phyloP scores from a whole-genome alignment of 2,329 filamentous ascomycete genomes.

The Cercospora sp. region DNA sequence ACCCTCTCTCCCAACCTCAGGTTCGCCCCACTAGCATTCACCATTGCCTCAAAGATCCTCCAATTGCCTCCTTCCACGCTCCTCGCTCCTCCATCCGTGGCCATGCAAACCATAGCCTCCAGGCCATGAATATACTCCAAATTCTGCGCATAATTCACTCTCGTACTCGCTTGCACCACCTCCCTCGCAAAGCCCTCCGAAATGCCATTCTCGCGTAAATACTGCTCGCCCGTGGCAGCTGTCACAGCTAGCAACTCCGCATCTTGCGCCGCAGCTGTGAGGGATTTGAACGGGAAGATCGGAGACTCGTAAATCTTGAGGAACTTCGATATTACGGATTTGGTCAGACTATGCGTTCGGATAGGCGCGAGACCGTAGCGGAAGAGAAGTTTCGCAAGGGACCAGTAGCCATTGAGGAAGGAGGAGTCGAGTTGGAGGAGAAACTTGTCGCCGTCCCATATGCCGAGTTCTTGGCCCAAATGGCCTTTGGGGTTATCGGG shows the following conservation, averaged over 20 bases:
- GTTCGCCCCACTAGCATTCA: slow-evolving; percentile 62
- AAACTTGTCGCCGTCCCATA: slow-evolving; percentile 81
- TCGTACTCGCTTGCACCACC: slow-evolving; percentile 83
- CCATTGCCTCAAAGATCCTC: slow-evolving; percentile 86
- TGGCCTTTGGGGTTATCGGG: slow-evolving; percentile 48
- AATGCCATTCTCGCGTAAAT: slow-evolving; percentile 68
- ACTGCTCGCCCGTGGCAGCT: slow-evolving; percentile 70
- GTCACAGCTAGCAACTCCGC: slow-evolving; percentile 68
- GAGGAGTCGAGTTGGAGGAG: slow-evolving; percentile 61
- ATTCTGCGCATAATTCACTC: slow-evolving; percentile 94
- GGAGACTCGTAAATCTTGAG: slow-evolving; percentile 77
- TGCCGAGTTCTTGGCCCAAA: slow-evolving; percentile 61
- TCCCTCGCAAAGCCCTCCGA: slow-evolving; percentile 69
- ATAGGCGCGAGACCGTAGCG: slow-evolving; percentile 80
- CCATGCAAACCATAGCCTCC: slow-evolving; percentile 89
- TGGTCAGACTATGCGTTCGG: slow-evolving; percentile 70
- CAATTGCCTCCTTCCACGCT: slow-evolving; percentile 84
- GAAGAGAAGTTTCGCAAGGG: slow-evolving; percentile 76
- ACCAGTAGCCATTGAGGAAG: slow-evolving; percentile 69
- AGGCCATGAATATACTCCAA: slow-evolving; percentile 82
- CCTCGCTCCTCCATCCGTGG: slow-evolving; percentile 73
- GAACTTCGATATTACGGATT: slow-evolving; percentile 69
- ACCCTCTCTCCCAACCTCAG: slow-evolving; percentile 69
- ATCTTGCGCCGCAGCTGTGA: slow-evolving; percentile 67
- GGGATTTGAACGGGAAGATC: slow-evolving; percentile 77